phyloP scores from a whole-genome alignment of 75 land plant genomes.

The Picea sitchensis region DNA sequence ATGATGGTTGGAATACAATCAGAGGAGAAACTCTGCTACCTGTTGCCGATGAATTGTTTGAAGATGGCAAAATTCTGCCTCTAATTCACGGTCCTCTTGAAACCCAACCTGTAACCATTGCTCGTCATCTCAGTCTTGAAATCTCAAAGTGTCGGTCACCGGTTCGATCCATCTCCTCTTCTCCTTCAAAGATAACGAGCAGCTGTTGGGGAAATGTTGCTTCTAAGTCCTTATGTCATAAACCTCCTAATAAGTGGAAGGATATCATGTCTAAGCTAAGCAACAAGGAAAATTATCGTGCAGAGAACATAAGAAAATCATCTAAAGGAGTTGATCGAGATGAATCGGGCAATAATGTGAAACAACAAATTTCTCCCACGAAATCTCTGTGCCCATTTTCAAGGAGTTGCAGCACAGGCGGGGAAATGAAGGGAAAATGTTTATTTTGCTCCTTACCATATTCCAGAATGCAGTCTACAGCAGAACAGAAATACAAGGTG shows the following conservation, averaged over 20 bases:
- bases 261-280: not conserved
- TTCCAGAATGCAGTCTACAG: not conserved
- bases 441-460: not conserved
- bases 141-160: not conserved
- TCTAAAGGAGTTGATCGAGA: not conserved
- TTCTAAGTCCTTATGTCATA: not conserved
- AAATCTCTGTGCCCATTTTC: conserved; percentile 6
- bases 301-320: not conserved
- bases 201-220: not conserved
- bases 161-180: not conserved
- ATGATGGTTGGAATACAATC: no score
- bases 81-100: not conserved
- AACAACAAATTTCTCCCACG: not conserved
- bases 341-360: not conserved
- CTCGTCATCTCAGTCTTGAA: conserved; percentile 5
- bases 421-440: not conserved
- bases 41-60: conserved; percentile 5
- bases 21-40: not conserved
- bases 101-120: not conserved
- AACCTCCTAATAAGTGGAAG: not conserved
- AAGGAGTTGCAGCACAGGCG: not conserved
- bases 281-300: not conserved
- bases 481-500: not conserved
- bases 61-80: not conserved
- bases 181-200: conserved; percentile 3